phyloP scores from a whole-genome alignment of 768 basidiomycete genomes.

The Phylloporus scabripes region DNA sequence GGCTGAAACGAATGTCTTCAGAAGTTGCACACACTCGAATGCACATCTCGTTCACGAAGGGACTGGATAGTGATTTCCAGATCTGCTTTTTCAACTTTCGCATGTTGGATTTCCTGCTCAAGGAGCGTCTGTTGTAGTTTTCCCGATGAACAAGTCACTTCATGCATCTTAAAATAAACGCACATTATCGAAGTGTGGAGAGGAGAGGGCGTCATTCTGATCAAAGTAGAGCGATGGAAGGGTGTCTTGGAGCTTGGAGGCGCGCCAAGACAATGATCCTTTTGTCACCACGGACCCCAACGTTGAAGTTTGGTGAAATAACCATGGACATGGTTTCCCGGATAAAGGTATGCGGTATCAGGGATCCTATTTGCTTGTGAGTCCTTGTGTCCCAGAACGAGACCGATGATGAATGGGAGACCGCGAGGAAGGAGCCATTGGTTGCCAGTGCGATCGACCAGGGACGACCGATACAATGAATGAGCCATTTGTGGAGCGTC shows the following conservation, averaged over 20 bases:
- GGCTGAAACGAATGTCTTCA: not conserved
- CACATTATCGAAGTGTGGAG: not conserved
- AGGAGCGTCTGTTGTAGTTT: no score
- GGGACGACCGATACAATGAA: not conserved
- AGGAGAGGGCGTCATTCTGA: not conserved
- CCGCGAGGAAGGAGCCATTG: not conserved
- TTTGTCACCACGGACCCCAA: not conserved
- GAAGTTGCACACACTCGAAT: not conserved
- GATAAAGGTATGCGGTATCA: not conserved
- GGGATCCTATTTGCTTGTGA: not conserved
- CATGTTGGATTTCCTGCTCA: not conserved
- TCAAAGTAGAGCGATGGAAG: constrained; percentile 2
- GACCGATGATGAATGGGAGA: not conserved
- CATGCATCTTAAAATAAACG: constrained; percentile 1
- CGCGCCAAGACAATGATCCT: constrained; percentile 3
- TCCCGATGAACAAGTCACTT: not conserved
- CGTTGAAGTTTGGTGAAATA: not conserved
- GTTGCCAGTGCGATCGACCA: not conserved
- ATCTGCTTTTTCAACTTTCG: not conserved
- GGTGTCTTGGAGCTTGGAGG: not conserved
- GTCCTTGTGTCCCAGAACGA: constrained; percentile 7
- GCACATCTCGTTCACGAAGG: not conserved
- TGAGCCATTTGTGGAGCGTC: not conserved
- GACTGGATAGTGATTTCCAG: not conserved
- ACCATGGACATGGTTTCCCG: not conserved